Conservation (phyloP, 2,329 filamentous ascomycete species). For the Elsinoe fawcettii region DNA sequence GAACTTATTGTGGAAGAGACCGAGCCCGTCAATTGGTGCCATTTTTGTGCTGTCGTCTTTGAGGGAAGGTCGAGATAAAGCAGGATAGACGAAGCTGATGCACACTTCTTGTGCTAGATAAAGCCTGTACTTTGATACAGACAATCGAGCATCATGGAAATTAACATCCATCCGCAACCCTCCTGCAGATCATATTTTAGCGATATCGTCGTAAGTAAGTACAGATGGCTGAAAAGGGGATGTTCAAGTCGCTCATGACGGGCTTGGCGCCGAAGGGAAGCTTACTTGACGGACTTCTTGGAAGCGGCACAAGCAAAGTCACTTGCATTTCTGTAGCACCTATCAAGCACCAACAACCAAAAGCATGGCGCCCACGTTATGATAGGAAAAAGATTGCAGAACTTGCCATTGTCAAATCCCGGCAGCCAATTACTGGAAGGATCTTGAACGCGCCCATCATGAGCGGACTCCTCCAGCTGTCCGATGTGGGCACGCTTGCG, state of each 20-base stretch:
- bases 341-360: background rate
- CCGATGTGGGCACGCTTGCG: slow-evolving; percentile 22
- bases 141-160: background rate
- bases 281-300: background rate
- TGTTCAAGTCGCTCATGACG: background rate
- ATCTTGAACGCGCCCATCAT: slow-evolving; percentile 16
- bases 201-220: background rate
- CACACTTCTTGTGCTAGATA: background rate
- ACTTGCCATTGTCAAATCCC: background rate
- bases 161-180: background rate
- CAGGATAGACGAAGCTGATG: background rate
- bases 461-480: slow-evolving; percentile 25
- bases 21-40: too few relatives aligned
- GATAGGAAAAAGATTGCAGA: background rate
- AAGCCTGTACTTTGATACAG: background rate
- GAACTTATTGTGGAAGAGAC: too few relatives aligned
- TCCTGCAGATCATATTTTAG: background rate
- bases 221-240: background rate
- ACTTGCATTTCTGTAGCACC: background rate
- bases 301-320: background rate
- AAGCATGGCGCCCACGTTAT: background rate
- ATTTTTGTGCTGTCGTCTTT: background rate
- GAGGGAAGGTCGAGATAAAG: background rate
- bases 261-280: background rate
- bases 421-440: background rate